Conservation (phyloP, 2,329 filamentous ascomycete species). For the Claviceps sp. region DNA sequence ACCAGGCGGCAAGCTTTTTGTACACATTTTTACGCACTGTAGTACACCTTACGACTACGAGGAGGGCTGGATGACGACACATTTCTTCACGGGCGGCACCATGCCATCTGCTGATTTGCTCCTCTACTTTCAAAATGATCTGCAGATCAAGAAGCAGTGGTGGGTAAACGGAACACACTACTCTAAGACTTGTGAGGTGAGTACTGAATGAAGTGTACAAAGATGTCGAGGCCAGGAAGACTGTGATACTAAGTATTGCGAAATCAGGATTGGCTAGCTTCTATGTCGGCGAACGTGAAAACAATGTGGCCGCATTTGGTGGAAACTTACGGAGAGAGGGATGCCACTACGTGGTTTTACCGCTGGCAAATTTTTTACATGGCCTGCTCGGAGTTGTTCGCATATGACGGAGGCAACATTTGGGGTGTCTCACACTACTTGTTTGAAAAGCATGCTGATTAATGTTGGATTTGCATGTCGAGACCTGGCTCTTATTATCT, state of each 20-base stretch:
- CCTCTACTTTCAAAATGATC: constrained; percentile 51
- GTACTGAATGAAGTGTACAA: constrained; percentile 9
- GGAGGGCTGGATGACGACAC: constrained; percentile 59
- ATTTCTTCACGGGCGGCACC: constrained; percentile 62
- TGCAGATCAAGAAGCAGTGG: constrained; percentile 50
- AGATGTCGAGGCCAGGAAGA: not conserved
- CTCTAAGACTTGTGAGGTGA: constrained; percentile 53
- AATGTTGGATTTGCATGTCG: constrained; percentile 3
- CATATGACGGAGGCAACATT: constrained; percentile 48
- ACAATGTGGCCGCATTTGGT: constrained; percentile 50
- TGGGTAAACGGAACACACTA: constrained; percentile 59
- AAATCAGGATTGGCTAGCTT: constrained; percentile 44
- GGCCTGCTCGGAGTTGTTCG: constrained; percentile 58
- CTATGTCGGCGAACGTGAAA: constrained; percentile 44
- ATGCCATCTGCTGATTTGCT: constrained; percentile 57
- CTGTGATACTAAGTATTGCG: not conserved
- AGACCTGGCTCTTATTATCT: not conserved
- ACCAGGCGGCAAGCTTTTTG: constrained; percentile 52
- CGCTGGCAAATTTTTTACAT: constrained; percentile 62
- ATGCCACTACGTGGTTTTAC: constrained; percentile 50
- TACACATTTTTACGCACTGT: constrained; percentile 54
- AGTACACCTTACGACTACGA: constrained; percentile 58
- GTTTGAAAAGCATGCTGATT: constrained; percentile 43
- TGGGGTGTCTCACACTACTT: constrained; percentile 57
- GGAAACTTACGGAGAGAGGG: constrained; percentile 50